These are phyloP conservation scores for Pseudogymnoascus sp. DNA, from an alignment of 2,329 filamentous ascomycete genomes.

Conservation along the genomic window DNA sequence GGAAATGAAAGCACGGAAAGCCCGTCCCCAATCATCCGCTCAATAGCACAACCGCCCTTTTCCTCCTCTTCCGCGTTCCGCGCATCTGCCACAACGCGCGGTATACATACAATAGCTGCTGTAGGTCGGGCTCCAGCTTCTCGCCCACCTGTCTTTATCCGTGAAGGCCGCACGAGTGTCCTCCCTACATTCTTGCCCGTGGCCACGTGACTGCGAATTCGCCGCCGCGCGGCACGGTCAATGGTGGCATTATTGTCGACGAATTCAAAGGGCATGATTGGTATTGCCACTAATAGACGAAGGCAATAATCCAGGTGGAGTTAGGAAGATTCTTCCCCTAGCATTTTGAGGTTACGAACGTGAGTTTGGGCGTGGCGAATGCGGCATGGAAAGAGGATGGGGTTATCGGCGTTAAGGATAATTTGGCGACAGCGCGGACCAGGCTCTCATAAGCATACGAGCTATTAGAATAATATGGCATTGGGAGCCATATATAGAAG, in stretches of 20 bases:
- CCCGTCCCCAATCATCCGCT: slow-evolving; percentile 15
- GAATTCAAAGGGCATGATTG: slow-evolving; percentile 15
- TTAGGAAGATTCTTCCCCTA: background rate
- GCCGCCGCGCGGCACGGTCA: slow-evolving; percentile 13
- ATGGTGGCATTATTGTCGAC: slow-evolving; percentile 16
- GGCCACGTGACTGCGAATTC: slow-evolving; percentile 19
- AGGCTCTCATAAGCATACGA: too few species aligned
- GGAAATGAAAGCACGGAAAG: slow-evolving; percentile 16
- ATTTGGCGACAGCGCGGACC: too few species aligned
- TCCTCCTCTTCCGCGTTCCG: background rate
- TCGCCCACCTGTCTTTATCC: background rate
- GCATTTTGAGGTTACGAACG: background rate
- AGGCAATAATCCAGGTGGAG: background rate
- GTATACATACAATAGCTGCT: background rate
- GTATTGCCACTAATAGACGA: background rate
- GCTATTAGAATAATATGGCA: too few species aligned
- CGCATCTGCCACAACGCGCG: background rate
- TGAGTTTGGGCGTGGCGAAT: background rate
- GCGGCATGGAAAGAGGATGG: background rate
- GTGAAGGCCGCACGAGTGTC: slow-evolving; percentile 10
- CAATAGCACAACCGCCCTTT: slow-evolving; percentile 3
- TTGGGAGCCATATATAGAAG: background rate
- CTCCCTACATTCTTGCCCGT: slow-evolving; percentile 18
- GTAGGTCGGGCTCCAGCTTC: background rate
- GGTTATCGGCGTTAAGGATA: background rate